Conservation (phyloP, 805 yeast species). For the Candida insectalens region DNA sequence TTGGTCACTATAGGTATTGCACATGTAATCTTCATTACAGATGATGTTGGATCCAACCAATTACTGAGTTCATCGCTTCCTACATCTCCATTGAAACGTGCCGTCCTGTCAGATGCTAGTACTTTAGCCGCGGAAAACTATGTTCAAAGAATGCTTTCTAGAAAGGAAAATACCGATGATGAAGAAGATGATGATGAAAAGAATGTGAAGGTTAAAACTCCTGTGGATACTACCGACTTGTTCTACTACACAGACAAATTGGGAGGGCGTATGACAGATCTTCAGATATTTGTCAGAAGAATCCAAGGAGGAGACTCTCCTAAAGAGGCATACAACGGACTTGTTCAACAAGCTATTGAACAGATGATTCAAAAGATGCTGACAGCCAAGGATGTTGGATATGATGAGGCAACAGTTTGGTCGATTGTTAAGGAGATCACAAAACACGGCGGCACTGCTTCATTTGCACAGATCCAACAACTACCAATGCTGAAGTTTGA, state of each 20-base stretch:
- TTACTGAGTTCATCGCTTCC: conserved; percentile 67
- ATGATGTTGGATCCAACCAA: conserved; percentile 71
- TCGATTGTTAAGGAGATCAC: conserved; percentile 59
- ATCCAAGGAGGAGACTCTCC: conserved; percentile 84
- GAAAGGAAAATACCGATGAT: conserved; percentile 7
- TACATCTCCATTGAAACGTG: conserved; percentile 71
- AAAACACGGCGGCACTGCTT: conserved; percentile 28
- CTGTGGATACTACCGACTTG: conserved; percentile 26
- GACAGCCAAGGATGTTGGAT: conserved; percentile 30
- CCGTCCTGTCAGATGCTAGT: conserved; percentile 76
- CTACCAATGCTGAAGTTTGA: conserved; percentile 51
- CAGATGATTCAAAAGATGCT: conserved; percentile 78
- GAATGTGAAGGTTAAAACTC: conserved; percentile 5
- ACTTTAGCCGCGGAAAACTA: conserved; percentile 58
- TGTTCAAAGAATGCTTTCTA: conserved; percentile 43
- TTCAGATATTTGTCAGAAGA: conserved; percentile 84
- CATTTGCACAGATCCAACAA: conserved; percentile 41
- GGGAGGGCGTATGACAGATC: conserved; percentile 92
- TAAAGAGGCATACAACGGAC: conserved; percentile 61
- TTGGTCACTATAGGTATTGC: conserved; percentile 73
- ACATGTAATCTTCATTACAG: conserved; percentile 81
- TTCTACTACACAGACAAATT: conserved; percentile 58
- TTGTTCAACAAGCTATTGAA: conserved; percentile 77
- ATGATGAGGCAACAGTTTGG: conserved; percentile 86
- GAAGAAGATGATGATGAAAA: conserved; percentile 21